These are phyloP conservation scores for Phylloporus sp. DNA, from an alignment of 768 basidiomycete species.

Conservation along the genomic window DNA sequence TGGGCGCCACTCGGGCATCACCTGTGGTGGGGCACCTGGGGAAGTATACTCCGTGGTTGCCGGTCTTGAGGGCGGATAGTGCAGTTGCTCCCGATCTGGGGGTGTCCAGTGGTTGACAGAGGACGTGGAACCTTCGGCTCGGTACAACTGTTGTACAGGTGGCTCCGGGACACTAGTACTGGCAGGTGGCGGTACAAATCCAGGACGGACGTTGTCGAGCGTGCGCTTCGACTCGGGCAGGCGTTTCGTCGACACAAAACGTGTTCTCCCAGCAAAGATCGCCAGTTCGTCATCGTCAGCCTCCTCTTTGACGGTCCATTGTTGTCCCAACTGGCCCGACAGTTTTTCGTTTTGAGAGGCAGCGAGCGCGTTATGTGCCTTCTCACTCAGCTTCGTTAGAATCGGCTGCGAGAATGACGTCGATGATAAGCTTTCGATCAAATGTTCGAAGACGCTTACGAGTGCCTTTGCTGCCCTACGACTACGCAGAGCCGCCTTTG, in stretches of 20 bases:
- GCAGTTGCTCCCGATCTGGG: slow-evolving; percentile 13
- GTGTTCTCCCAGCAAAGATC: slow-evolving; percentile 65
- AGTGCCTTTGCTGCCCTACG: slow-evolving; percentile 63
- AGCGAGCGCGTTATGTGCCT: slow-evolving; percentile 56
- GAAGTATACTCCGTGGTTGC: slow-evolving; percentile 4
- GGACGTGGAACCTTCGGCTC: slow-evolving; percentile 11
- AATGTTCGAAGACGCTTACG: slow-evolving; percentile 35
- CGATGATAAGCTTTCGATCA: background rate
- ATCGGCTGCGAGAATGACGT: slow-evolving; percentile 40
- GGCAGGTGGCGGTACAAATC: background rate
- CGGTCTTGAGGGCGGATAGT: slow-evolving; percentile 2
- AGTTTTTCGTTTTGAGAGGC: slow-evolving; percentile 37
- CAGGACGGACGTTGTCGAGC: slow-evolving; percentile 8
- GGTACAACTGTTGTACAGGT: slow-evolving; percentile 10
- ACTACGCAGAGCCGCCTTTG: slow-evolving; percentile 54
- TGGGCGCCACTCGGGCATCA: slow-evolving; percentile 26
- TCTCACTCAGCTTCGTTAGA: slow-evolving; percentile 56
- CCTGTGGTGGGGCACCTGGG: slow-evolving; percentile 6
- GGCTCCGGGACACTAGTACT: slow-evolving; percentile 1
- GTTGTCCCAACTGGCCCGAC: slow-evolving; percentile 30
- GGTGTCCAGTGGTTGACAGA: slow-evolving; percentile 15
- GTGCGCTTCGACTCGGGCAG: slow-evolving; percentile 18
- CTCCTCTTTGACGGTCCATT: slow-evolving; percentile 53
- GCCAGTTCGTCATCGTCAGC: slow-evolving; percentile 58
- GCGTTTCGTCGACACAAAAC: slow-evolving; percentile 52